Percentiles rank a stretch among this genome's conserved stretches.
These are phyloP conservation scores for Lecanosticta acicola DNA, from an alignment of 2,329 filamentous ascomycete species.

Conservation along the genomic window DNA sequence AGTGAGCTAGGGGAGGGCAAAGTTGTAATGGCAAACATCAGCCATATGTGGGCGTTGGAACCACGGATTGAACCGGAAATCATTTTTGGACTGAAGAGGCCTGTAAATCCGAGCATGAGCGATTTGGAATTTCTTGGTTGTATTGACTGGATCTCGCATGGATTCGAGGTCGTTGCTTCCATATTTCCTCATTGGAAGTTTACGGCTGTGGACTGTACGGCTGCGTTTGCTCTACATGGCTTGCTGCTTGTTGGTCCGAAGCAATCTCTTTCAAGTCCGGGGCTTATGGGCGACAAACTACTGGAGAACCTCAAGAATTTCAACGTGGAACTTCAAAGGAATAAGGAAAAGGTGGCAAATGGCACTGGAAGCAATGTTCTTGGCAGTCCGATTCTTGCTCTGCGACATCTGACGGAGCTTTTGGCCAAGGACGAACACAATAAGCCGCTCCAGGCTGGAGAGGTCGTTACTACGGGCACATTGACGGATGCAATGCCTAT, in stretches of 20 bases:
- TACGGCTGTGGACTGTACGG: slow-evolving; percentile 20
- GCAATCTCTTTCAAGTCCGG: slow-evolving; percentile 5
- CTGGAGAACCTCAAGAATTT: slow-evolving; percentile 17
- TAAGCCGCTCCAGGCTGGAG: slow-evolving; percentile 14
- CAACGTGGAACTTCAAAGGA: slow-evolving; percentile 12
- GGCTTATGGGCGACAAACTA: slow-evolving; percentile 6
- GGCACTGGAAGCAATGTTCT: slow-evolving; percentile 18
- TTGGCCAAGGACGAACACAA: slow-evolving; percentile 20
- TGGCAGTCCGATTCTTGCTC: slow-evolving; percentile 19
- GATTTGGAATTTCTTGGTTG: slow-evolving; percentile 17
- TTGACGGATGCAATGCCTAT: slow-evolving; percentile 18
- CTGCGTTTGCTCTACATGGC: slow-evolving; percentile 20
- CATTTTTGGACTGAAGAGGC: slow-evolving; percentile 15
- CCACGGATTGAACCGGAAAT: slow-evolving; percentile 22
- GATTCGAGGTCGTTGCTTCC: slow-evolving; percentile 18
- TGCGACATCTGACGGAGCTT: slow-evolving; percentile 14
- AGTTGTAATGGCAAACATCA: slow-evolving; percentile 16
- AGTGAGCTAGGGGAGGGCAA: slow-evolving; percentile 14
- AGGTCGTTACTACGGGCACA: slow-evolving; percentile 20
- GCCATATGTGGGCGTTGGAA: slow-evolving; percentile 18
- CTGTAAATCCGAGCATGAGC: slow-evolving; percentile 12
- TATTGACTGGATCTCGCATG: slow-evolving; percentile 19
- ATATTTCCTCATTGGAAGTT: slow-evolving; percentile 22
- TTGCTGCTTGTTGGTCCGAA: slow-evolving; percentile 18
- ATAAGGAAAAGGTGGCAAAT: slow-evolving; percentile 15